Conservation (phyloP, 768 basidiomycete genomes). For the Mycena amicta region DNA sequence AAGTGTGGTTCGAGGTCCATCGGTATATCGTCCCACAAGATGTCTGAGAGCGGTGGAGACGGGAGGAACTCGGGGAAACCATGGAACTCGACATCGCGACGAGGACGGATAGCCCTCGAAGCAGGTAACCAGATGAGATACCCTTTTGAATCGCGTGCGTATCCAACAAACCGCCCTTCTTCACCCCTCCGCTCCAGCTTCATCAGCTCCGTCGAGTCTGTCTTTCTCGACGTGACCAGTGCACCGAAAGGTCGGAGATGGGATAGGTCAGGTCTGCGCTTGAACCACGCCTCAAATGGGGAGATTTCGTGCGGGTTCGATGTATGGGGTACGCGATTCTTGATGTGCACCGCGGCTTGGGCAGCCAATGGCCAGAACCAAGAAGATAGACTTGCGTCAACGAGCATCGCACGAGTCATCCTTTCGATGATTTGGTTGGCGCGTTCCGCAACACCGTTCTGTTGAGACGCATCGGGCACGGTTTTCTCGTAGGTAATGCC, state of each 20-base stretch:
- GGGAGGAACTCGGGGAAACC: conserved; percentile 16
- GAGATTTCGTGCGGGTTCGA: background rate
- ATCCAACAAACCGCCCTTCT: conserved; percentile 20
- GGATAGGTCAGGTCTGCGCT: background rate
- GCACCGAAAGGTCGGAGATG: conserved; percentile 16
- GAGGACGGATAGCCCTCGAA: conserved; percentile 9
- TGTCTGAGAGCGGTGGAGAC: conserved; percentile 13
- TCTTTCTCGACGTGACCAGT: conserved; percentile 14
- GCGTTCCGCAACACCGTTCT: conserved; percentile 29
- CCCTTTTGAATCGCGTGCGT: conserved; percentile 22
- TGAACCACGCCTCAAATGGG: conserved; percentile 13
- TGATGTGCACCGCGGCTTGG: conserved; percentile 8
- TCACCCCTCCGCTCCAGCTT: conserved; percentile 6
- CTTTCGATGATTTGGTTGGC: conserved; percentile 25
- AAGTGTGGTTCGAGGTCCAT: conserved; percentile 5
- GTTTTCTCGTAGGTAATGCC: too few relatives aligned
- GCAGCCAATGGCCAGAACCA: conserved; percentile 24
- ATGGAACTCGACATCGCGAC: conserved; percentile 16
- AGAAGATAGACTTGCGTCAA: conserved; percentile 7
- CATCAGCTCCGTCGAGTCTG: conserved; percentile 1
- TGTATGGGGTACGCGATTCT: conserved; percentile 14
- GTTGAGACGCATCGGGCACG: conserved; percentile 28
- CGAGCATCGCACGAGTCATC: conserved; percentile 20
- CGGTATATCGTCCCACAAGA: conserved; percentile 18
- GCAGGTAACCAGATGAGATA: conserved; percentile 22